A percentile compares a stretch with the other conserved stretches of the same genome.
These are phyloP conservation scores for Centaurea solstitialis DNA, from an alignment of 129 eudicot genomes.

Conservation along the genomic window DNA sequence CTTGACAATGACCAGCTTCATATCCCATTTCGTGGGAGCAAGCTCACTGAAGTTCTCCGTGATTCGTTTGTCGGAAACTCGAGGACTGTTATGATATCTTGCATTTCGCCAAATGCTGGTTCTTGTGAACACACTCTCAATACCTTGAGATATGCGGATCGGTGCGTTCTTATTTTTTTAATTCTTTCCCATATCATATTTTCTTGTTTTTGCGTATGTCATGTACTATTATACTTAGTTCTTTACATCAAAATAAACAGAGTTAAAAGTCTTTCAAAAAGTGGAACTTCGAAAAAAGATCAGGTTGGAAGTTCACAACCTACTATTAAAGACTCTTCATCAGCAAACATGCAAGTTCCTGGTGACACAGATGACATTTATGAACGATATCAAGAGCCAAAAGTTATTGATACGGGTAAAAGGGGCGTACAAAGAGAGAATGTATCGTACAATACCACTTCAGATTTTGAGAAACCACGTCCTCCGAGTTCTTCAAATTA, in stretches of 20 bases:
- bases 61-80: slow-evolving; percentile 97
- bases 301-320: slow-evolving; percentile 60
- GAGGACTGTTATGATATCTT: slow-evolving; percentile 93
- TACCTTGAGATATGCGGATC: slow-evolving; percentile 91
- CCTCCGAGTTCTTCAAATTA: slow-evolving; percentile 53
- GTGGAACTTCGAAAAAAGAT: slow-evolving; percentile 79
- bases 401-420: slow-evolving; percentile 54
- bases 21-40: slow-evolving; percentile 98
- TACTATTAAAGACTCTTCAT: slow-evolving; percentile 55
- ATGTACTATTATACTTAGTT: not conserved
- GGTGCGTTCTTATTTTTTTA: slow-evolving; percentile 45
- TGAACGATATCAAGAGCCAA: slow-evolving; percentile 62
- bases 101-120: slow-evolving; percentile 91
- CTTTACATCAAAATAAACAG: slow-evolving; percentile 36
- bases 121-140: slow-evolving; percentile 96
- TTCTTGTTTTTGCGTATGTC: slow-evolving; percentile 1
- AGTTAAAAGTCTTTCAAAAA: slow-evolving; percentile 86
- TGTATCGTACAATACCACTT: slow-evolving; percentile 37
- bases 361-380: slow-evolving; percentile 59
- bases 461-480: slow-evolving; percentile 57
- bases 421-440: slow-evolving; percentile 60
- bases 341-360: slow-evolving; percentile 37
- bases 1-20: slow-evolving; percentile 95
- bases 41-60: slow-evolving; percentile 93
- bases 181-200: not conserved